Conservation (phyloP, 176 grass and related monocot species). For the Coix lacrymajobi region DNA sequence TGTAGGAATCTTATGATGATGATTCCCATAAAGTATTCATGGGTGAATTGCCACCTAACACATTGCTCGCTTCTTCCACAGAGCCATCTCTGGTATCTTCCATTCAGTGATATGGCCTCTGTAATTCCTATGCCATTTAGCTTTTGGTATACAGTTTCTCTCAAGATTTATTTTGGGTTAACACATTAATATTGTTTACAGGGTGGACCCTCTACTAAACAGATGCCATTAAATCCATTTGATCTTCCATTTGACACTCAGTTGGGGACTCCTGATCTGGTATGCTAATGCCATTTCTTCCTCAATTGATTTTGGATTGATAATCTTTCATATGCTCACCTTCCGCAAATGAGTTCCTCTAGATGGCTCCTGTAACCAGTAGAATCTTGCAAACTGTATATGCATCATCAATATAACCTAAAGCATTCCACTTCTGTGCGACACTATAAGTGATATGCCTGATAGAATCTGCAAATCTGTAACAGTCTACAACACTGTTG, state of each 20-base stretch:
- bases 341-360: background rate
- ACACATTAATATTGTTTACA: conserved; percentile 21
- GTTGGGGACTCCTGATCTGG: conserved; percentile 41
- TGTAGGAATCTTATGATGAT: conserved; percentile 38
- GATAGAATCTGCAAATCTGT: background rate
- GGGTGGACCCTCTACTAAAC: conserved; percentile 31
- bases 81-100: conserved; percentile 37
- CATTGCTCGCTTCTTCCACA: conserved; percentile 15
- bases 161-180: conserved; percentile 2
- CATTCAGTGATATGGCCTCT: conserved; percentile 32
- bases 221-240: conserved; percentile 67
- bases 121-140: conserved; percentile 3
- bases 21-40: conserved; percentile 28
- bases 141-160: background rate
- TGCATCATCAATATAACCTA: background rate
- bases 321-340: background rate
- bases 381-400: background rate
- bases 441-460: background rate
- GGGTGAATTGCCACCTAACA: conserved; percentile 29
- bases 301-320: background rate
- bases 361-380: background rate
- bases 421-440: background rate
- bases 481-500: background rate
- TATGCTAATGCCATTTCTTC: conserved; percentile 37
- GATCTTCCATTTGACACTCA: conserved; percentile 55